These are phyloP conservation scores for Fonsecaea erecta DNA, from an alignment of 2,329 filamentous ascomycete genomes.

Conservation along the genomic window DNA sequence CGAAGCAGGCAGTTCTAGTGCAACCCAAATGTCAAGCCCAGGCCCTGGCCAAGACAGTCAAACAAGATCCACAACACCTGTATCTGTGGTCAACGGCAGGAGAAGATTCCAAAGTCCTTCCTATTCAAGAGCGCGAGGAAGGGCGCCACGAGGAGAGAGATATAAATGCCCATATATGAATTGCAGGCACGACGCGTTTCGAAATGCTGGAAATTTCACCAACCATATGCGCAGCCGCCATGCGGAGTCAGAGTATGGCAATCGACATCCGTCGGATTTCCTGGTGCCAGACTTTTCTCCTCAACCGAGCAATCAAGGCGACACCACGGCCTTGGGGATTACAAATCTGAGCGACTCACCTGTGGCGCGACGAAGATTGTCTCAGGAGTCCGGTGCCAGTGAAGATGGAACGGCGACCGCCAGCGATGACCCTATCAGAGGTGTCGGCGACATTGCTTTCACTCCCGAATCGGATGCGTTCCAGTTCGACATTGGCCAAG, in stretches of 20 bases:
- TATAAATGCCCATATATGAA: slow-evolving; percentile 22
- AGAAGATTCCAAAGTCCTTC: slow-evolving; percentile 9
- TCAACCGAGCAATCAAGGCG: slow-evolving; percentile 10
- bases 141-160: slow-evolving; percentile 16
- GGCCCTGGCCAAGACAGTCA: not conserved
- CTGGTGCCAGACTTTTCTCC: slow-evolving; percentile 12
- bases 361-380: slow-evolving; percentile 3
- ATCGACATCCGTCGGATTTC: slow-evolving; percentile 16
- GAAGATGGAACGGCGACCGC: not conserved
- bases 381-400: not conserved
- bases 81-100: not conserved
- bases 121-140: slow-evolving; percentile 3
- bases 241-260: slow-evolving; percentile 7
- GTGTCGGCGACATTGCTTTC: not conserved
- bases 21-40: slow-evolving; percentile 2
- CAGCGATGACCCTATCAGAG: not conserved
- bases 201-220: slow-evolving; percentile 23
- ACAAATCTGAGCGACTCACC: slow-evolving; percentile 13
- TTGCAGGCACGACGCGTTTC: slow-evolving; percentile 21
- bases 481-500: not conserved
- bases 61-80: slow-evolving; percentile 10
- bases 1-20: not conserved
- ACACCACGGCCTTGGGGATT: slow-evolving; percentile 2
- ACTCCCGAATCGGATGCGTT: not conserved
- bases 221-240: slow-evolving; percentile 25